A percentile compares a stretch with the other conserved stretches of the same genome.
phyloP scores from a whole-genome alignment of 2,329 filamentous ascomycete species.

The Diaporthe capsici region DNA sequence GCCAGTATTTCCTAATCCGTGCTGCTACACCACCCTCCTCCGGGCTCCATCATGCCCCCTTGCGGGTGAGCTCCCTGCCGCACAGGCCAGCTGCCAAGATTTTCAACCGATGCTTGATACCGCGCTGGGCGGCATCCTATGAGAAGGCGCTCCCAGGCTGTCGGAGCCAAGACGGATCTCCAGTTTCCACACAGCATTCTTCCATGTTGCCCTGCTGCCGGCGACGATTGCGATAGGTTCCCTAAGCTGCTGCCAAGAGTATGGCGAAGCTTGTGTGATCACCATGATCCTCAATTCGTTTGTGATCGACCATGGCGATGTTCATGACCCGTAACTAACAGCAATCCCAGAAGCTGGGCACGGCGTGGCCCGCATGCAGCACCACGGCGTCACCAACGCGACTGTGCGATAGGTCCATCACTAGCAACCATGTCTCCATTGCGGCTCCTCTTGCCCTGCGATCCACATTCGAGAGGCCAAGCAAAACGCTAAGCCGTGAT shows the following conservation, averaged over 20 bases:
- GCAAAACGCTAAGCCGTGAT: constrained; percentile 26
- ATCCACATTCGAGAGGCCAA: neutral
- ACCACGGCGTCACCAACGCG: neutral
- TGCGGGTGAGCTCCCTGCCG: neutral
- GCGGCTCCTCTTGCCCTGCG: constrained; percentile 19
- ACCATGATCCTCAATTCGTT: constrained; percentile 27
- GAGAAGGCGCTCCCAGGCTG: constrained; percentile 15
- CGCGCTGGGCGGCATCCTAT: neutral
- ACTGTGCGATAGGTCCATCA: constrained; percentile 28
- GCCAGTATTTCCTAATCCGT: constrained; percentile 15
- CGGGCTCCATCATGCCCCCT: neutral
- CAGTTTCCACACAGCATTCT: neutral
- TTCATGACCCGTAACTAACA: constrained; percentile 22
- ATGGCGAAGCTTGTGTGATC: constrained; percentile 26
- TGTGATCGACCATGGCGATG: constrained; percentile 35
- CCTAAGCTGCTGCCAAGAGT: constrained; percentile 31
- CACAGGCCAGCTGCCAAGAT: constrained; percentile 32
- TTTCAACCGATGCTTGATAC: constrained; percentile 32
- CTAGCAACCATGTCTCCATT: constrained; percentile 4
- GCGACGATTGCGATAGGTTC: constrained; percentile 35
- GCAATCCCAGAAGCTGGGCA: constrained; percentile 14
- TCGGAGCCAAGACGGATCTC: constrained; percentile 40
- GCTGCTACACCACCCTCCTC: neutral
- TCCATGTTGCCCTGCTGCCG: neutral
- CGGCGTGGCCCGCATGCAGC: constrained; percentile 2